Conservation (phyloP, 176 grass and related monocot species). For the Juncus inflexus region DNA sequence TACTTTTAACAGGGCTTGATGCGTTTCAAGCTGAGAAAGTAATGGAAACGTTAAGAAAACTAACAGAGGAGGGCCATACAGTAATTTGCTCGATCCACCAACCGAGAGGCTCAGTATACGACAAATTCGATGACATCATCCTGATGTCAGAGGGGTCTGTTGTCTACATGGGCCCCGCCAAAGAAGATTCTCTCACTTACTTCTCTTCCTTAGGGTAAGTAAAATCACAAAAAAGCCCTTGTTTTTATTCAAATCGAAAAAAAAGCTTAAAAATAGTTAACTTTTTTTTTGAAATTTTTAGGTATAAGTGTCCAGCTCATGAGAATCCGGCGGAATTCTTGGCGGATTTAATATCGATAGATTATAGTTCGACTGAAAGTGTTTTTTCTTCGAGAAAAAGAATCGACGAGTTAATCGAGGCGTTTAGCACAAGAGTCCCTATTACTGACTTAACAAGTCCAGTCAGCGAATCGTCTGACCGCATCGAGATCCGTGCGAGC, state of each 20-base stretch:
- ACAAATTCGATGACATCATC: constrained; percentile 95
- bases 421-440: constrained; percentile 48
- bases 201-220: constrained; percentile 72
- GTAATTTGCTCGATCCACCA: constrained; percentile 98
- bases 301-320: constrained; percentile 85
- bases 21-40: constrained; percentile 99
- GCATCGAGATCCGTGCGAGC: constrained; percentile 35
- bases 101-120: constrained; percentile 85
- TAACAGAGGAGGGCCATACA: constrained; percentile 89
- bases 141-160: constrained; percentile 76
- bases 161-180: constrained; percentile 80
- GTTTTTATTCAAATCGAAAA: constrained; percentile 18
- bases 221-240: constrained; percentile 21
- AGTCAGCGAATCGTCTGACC: constrained; percentile 23
- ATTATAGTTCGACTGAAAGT: constrained; percentile 79
- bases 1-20: constrained; percentile 61
- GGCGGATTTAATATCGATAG: constrained; percentile 89
- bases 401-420: constrained; percentile 74
- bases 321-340: constrained; percentile 96
- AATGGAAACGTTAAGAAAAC: constrained; percentile 92
- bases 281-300: constrained; percentile 39
- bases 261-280: not conserved
- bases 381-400: constrained; percentile 64
- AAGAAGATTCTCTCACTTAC: constrained; percentile 78
- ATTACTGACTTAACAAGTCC: constrained; percentile 33